Conservation (phyloP, 768 basidiomycete genomes). For the Tulasnella sp. region DNA sequence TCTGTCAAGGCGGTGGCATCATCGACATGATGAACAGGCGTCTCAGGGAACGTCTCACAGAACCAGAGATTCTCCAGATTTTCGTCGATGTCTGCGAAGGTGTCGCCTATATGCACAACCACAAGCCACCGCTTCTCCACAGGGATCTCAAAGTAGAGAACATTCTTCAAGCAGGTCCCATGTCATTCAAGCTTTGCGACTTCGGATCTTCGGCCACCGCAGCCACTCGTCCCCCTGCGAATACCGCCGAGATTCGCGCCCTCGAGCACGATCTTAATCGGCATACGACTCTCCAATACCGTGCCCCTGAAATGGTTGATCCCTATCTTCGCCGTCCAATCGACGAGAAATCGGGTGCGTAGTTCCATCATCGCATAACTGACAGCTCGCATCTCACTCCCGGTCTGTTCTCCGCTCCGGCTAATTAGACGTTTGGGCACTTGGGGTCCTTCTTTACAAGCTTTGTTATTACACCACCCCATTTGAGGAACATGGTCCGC, state of each 20-base stretch:
- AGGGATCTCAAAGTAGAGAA: slow-evolving; percentile 99
- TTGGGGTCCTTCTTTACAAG: slow-evolving; percentile 94
- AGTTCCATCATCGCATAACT: too few species aligned
- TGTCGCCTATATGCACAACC: slow-evolving; percentile 91
- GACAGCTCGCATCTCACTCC: slow-evolving; percentile 1
- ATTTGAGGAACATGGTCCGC: slow-evolving; percentile 92
- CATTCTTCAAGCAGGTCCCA: slow-evolving; percentile 75
- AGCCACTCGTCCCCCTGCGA: slow-evolving; percentile 53
- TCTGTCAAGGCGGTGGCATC: slow-evolving; percentile 94
- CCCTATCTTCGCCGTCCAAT: slow-evolving; percentile 67
- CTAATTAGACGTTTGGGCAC: slow-evolving; percentile 76
- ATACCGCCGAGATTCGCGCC: slow-evolving; percentile 69
- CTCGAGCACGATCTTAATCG: slow-evolving; percentile 85
- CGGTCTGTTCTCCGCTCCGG: not conserved
- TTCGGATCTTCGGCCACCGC: slow-evolving; percentile 88
- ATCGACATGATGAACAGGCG: slow-evolving; percentile 99
- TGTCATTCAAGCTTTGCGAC: slow-evolving; percentile 91
- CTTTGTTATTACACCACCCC: slow-evolving; percentile 99
- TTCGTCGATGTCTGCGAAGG: slow-evolving; percentile 97
- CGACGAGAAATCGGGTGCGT: slow-evolving; percentile 63
- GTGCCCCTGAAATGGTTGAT: slow-evolving; percentile 99
- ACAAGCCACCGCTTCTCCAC: slow-evolving; percentile 80
- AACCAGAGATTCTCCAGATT: slow-evolving; percentile 93
- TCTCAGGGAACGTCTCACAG: slow-evolving; percentile 84
- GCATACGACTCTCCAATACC: slow-evolving; percentile 92